Percentiles rank a stretch among this genome's conserved stretches.
phyloP scores from a whole-genome alignment of 805 yeast genomes.

The Candida stauntonica region DNA sequence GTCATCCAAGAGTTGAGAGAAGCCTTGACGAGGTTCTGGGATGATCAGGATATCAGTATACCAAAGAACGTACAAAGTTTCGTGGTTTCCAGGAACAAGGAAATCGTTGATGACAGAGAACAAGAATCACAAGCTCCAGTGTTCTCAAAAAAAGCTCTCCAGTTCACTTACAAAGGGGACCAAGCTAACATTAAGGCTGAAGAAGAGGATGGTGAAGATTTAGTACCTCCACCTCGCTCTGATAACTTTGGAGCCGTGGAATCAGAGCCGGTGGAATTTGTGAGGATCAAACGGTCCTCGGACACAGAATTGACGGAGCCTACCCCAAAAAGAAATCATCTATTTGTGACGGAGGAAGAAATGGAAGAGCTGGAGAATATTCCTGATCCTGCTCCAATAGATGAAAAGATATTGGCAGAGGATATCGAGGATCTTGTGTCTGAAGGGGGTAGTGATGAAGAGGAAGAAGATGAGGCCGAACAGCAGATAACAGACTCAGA shows the following conservation, averaged over 20 bases:
- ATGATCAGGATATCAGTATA: conserved; percentile 31
- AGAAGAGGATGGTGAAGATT: conserved; percentile 1
- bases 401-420: conserved; percentile 1
- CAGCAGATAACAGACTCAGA: neutral
- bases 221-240: too few species aligned
- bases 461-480: neutral
- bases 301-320: conserved; percentile 8
- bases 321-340: conserved; percentile 2
- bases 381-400: neutral
- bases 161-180: conserved; percentile 6
- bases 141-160: conserved; percentile 4
- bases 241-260: too few species aligned
- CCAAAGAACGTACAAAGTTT: conserved; percentile 23
- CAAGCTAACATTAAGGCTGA: neutral
- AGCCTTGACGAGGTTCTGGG: conserved; percentile 45
- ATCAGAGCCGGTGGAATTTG: neutral
- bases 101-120: conserved; percentile 8
- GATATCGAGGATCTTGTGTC: too few species aligned
- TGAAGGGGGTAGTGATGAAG: too few species aligned
- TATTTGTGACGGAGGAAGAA: conserved; percentile 4
- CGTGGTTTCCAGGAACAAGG: conserved; percentile 6
- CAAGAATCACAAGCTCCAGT: neutral
- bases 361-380: conserved; percentile 1
- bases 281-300: conserved; percentile 4
- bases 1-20: conserved; percentile 52